Evolutionary conservation across 371 early-diverging fungal species (phyloP).

Genomic region (Basidiobolus heterosporus): DNA sequence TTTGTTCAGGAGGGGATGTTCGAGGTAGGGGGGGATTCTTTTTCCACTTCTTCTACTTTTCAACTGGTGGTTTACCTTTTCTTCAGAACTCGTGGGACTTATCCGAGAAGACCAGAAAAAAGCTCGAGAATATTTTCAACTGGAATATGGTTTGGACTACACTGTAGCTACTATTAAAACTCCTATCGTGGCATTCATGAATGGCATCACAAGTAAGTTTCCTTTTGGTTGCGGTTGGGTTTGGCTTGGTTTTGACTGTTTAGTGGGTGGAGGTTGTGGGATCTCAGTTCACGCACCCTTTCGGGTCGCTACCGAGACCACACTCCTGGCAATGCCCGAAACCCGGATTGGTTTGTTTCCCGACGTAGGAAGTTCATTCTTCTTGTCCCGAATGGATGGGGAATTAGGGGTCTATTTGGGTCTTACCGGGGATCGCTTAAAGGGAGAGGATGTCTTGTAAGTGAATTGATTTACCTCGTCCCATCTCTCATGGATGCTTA

Average conservation of each 20-base stretch:
- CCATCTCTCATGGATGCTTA: neutral
- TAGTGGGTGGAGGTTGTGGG: slow-evolving; percentile 92
- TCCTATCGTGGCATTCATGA: slow-evolving; percentile 75
- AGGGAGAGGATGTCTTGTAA: slow-evolving; percentile 75
- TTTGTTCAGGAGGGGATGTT: slow-evolving; percentile 95
- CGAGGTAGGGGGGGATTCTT: slow-evolving; percentile 31
- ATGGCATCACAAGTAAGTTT: slow-evolving; percentile 77
- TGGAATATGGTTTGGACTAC: slow-evolving; percentile 80
- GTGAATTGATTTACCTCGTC: slow-evolving; percentile 5
- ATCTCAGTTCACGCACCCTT: slow-evolving; percentile 88
- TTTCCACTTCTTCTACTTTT: too few relatives aligned
- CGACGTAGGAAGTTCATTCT: slow-evolving; percentile 89
- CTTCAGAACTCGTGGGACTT: slow-evolving; percentile 2
- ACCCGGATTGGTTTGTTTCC: slow-evolving; percentile 82
- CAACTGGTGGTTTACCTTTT: too few relatives aligned
- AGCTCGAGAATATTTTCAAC: slow-evolving; percentile 65
- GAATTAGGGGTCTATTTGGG: slow-evolving; percentile 82
- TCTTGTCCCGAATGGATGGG: slow-evolving; percentile 78
- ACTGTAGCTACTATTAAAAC: slow-evolving; percentile 68
- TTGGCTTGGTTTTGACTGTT: neutral
- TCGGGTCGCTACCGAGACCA: slow-evolving; percentile 82
- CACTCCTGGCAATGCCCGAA: slow-evolving; percentile 85
- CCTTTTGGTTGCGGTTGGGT: neutral
- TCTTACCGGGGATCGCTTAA: slow-evolving; percentile 65
- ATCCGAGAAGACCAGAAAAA: slow-evolving; percentile 21